Evolutionary conservation across 768 basidiomycete species (phyloP).

Genomic region (Lanmaoa pseudosensibilis): DNA sequence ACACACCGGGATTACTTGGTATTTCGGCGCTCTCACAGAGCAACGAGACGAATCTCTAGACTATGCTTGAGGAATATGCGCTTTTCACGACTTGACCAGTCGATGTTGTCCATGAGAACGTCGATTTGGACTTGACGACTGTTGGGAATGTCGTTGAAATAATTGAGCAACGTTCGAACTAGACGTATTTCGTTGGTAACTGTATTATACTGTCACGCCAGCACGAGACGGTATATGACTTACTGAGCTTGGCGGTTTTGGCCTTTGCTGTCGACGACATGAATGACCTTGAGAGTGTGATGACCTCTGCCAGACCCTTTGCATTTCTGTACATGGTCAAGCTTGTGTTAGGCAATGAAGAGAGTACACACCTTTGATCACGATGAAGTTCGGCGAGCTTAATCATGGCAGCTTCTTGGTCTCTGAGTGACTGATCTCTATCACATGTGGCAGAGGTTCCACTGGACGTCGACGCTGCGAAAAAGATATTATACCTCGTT

Average conservation of each 20-base stretch:
- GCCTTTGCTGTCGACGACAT: conserved; percentile 96
- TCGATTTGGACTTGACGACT: conserved; percentile 75
- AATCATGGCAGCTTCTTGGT: conserved; percentile 83
- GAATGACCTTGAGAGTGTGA: conserved; percentile 79
- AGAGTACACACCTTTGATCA: conserved; percentile 67
- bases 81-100: conserved; percentile 90
- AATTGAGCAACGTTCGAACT: conserved; percentile 94
- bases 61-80: conserved; percentile 95
- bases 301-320: conserved; percentile 79
- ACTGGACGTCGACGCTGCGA: conserved; percentile 35
- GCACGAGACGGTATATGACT: neutral
- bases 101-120: conserved; percentile 87
- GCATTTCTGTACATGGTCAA: conserved; percentile 60
- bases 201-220: neutral
- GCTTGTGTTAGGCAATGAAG: neutral
- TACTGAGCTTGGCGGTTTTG: conserved; percentile 95
- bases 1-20: neutral
- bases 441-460: conserved; percentile 38
- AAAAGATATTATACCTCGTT: neutral
- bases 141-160: conserved; percentile 77
- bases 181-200: neutral
- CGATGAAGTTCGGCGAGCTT: conserved; percentile 86
- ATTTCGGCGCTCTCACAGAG: conserved; percentile 47
- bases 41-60: conserved; percentile 84
- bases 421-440: conserved; percentile 59